A percentile compares a stretch with the other conserved stretches of the same genome.
These are phyloP conservation scores for Phaeoacremonium minimum DNA, from an alignment of 2,329 filamentous ascomycete genomes.

Conservation along the genomic window DNA sequence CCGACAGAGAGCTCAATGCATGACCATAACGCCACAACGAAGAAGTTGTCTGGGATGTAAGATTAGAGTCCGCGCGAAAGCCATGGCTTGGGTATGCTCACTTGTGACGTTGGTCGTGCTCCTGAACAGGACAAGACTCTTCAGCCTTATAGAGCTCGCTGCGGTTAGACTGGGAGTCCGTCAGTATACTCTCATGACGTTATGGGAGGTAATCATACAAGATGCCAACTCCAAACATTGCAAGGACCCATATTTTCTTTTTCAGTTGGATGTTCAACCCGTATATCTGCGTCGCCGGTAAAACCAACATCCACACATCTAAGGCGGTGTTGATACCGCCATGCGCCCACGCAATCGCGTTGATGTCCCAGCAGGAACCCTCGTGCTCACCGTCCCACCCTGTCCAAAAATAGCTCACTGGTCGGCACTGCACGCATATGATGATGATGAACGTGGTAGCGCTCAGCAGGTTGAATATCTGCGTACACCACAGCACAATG, in stretches of 20 bases:
- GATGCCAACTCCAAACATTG: constrained; percentile 31
- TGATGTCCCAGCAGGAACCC: constrained; percentile 23
- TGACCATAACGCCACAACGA: no score
- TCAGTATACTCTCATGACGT: no score
- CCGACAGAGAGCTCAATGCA: no score
- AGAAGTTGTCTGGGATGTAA: no score
- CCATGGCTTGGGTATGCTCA: no score
- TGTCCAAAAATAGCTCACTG: constrained; percentile 22
- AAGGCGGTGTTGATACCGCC: constrained; percentile 34
- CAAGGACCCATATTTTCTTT: constrained; percentile 29
- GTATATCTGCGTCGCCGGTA: constrained; percentile 33
- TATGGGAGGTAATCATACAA: no score
- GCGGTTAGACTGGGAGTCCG: no score
- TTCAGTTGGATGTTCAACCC: constrained; percentile 30
- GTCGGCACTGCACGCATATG: constrained; percentile 23
- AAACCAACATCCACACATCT: constrained; percentile 30
- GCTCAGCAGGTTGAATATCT: constrained; percentile 20
- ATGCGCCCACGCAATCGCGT: constrained; percentile 21
- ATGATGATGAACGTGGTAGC: constrained; percentile 18
- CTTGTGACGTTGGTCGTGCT: no score
- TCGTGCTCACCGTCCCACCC: constrained; percentile 24
- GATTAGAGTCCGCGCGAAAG: no score
- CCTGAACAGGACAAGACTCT: no score
- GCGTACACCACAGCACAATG: constrained; percentile 17
- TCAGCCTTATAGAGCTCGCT: no score